Percentiles rank a stretch among this genome's conserved stretches.
phyloP scores from a whole-genome alignment of 2,329 filamentous ascomycete species.

The Endothia cerciana region DNA sequence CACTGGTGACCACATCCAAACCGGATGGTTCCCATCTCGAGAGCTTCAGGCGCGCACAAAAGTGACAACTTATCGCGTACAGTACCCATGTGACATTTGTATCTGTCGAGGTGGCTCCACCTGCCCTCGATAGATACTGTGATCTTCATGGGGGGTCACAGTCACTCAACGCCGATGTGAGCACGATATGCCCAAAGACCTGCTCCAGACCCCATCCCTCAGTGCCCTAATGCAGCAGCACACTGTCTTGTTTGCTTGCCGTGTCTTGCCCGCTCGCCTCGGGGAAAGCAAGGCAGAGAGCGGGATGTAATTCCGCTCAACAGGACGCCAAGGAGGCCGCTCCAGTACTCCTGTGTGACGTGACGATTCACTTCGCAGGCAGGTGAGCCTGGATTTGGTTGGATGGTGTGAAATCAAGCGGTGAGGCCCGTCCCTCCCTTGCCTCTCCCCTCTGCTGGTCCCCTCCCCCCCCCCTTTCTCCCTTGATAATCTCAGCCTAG shows the following conservation, averaged over 20 bases:
- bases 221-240: not conserved
- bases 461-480: not conserved
- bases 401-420: conserved; percentile 14
- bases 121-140: not conserved
- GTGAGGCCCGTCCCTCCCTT: conserved; percentile 26
- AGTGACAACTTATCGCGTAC: not conserved
- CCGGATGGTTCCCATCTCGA: not conserved
- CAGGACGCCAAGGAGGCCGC: not conserved
- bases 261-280: conserved; percentile 2
- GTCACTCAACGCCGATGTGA: not conserved
- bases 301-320: not conserved
- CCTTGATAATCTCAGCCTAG: not conserved
- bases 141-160: not conserved
- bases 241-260: conserved; percentile 13
- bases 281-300: not conserved
- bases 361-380: conserved; percentile 26
- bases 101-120: not conserved
- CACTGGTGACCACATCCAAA: not conserved
- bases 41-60: not conserved
- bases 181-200: not conserved
- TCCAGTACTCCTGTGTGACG: conserved; percentile 19
- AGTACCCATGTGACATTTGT: not conserved
- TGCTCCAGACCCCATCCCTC: not conserved
- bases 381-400: conserved; percentile 7
- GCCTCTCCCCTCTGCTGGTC: conserved; percentile 11